Evolutionary conservation across 331 rosid genomes (phyloP), one percentile per base, ranked within the genome.

Genomic region (Malus hybrid): DNA sequence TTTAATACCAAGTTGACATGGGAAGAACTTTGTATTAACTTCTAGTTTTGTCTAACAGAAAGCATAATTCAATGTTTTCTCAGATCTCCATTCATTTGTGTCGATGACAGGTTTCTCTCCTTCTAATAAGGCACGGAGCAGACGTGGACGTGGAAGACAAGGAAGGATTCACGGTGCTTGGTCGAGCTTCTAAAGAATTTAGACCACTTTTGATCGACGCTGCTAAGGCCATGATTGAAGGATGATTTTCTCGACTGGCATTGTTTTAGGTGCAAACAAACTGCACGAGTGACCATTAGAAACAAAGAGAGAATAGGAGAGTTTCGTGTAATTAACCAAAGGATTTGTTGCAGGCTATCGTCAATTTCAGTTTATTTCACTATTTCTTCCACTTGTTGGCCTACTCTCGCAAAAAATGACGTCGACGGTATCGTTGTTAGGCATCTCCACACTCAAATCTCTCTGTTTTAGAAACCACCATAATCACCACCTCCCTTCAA

Each of bases 161-260:
- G 84, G 99, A 95, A 92, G 99, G 97, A 68, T 95, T 86, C 89
- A 92, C 97, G 0, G 99, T 94, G 62, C 97, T 92, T 19, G 99
- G 99, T 76, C 91, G 96, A 79, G 95, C 96, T 77, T 67, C 93
- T 0, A 73, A 5, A 63, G 93, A 92, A 6, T 83, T 92, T 22
- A 86, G 97, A 72, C 80, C 97, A 5, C 48, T 39, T 29, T 65
- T 94, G 56, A 77, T 92, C 33, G 97, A 92, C 69, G 97, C 97
- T 72, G 99, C 97, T 10, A 89, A 94, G 85, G 88, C 97, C 76
- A 89, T 94, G 99, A 86, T 82, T 34, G 97, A 94, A 81, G 86
- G 86, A 59, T 89, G 71, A 86, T 33, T 70, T 6, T 72, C 22
- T 71, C 4, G 52, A 70, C 14, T 44, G 0, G 44, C 24, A 61